phyloP scores from a whole-genome alignment of 371 early-diverging fungal genomes.

The Actinomortierella ambigua region DNA sequence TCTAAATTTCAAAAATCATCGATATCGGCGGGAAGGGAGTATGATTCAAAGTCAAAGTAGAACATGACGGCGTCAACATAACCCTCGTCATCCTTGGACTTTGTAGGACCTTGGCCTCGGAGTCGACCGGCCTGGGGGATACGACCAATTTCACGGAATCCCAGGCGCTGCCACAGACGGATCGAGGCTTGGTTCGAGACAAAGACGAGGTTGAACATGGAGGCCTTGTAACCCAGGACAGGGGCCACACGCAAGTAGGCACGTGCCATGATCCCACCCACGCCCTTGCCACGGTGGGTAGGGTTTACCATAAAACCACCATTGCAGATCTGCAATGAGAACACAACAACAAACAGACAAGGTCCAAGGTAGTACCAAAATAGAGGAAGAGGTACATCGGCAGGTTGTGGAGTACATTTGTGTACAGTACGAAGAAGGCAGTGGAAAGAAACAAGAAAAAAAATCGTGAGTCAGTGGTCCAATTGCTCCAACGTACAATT shows the following conservation, averaged over 20 bases:
- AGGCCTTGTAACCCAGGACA: slow-evolving; percentile 72
- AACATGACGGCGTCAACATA: slow-evolving; percentile 76
- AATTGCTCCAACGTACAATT: too few relatives aligned
- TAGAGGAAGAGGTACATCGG: neutral
- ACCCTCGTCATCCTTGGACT: slow-evolving; percentile 35
- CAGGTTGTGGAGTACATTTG: neutral
- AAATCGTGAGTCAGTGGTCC: too few relatives aligned
- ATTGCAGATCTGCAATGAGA: slow-evolving; percentile 62
- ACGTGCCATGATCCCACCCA: slow-evolving; percentile 71
- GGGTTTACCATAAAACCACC: slow-evolving; percentile 74
- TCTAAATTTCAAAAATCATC: neutral
- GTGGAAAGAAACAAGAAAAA: neutral
- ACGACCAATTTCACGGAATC: slow-evolving; percentile 71
- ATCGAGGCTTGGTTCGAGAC: slow-evolving; percentile 69
- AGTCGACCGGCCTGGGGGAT: slow-evolving; percentile 68
- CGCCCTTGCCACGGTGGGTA: slow-evolving; percentile 59
- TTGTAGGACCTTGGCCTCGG: slow-evolving; percentile 38
- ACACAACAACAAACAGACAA: neutral
- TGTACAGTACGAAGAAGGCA: slow-evolving; percentile 3
- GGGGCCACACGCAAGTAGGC: slow-evolving; percentile 69
- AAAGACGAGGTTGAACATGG: slow-evolving; percentile 85
- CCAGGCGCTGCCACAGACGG: slow-evolving; percentile 67
- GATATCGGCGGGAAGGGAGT: slow-evolving; percentile 22
- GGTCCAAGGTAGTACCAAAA: neutral
- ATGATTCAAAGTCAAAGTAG: slow-evolving; percentile 69